Evolutionary conservation across 768 basidiomycete genomes (phyloP).

Genomic region (Rhizopogon vinicolor): DNA sequence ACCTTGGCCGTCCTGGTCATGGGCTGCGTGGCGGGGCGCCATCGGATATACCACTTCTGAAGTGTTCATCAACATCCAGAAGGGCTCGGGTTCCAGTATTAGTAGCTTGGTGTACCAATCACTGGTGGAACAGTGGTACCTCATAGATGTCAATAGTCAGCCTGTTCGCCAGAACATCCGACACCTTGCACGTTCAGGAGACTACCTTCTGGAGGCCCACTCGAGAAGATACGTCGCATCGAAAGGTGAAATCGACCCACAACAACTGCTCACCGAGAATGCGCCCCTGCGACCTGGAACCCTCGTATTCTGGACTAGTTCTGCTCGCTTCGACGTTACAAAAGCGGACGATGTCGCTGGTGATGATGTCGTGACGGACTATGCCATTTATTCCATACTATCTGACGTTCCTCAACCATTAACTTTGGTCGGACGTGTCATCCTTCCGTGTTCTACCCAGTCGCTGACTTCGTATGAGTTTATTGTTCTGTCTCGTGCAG

Average conservation of each 20-base stretch:
- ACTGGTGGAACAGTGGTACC: conserved; percentile 11
- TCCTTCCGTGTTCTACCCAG: conserved; percentile 10
- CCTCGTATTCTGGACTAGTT: conserved; percentile 18
- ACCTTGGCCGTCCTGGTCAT: conserved; percentile 24
- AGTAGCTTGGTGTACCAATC: conserved; percentile 8
- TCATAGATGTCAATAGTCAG: conserved; percentile 7
- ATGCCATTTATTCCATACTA: conserved; percentile 7
- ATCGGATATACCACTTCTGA: not conserved
- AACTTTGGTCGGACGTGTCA: conserved; percentile 8
- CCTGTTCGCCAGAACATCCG: conserved; percentile 10
- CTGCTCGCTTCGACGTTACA: conserved; percentile 7
- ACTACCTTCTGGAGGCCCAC: not conserved
- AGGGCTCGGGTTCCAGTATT: not conserved
- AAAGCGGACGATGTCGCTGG: not conserved
- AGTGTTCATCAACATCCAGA: not conserved
- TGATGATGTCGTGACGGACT: not conserved
- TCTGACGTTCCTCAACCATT: not conserved
- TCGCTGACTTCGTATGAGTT: conserved; percentile 9
- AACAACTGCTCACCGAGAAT: not conserved
- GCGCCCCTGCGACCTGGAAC: conserved; percentile 9
- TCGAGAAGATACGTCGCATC: conserved; percentile 1
- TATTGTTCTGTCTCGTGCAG: conserved; percentile 12
- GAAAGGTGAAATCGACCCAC: not conserved
- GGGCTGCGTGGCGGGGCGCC: conserved; percentile 20
- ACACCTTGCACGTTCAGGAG: too few species aligned